Percentiles rank a stretch among this genome's conserved stretches.
Evolutionary conservation across 495 filamentous ascomycete genomes (phyloP).

Genomic region (Lasiosphaeria miniovina): DNA sequence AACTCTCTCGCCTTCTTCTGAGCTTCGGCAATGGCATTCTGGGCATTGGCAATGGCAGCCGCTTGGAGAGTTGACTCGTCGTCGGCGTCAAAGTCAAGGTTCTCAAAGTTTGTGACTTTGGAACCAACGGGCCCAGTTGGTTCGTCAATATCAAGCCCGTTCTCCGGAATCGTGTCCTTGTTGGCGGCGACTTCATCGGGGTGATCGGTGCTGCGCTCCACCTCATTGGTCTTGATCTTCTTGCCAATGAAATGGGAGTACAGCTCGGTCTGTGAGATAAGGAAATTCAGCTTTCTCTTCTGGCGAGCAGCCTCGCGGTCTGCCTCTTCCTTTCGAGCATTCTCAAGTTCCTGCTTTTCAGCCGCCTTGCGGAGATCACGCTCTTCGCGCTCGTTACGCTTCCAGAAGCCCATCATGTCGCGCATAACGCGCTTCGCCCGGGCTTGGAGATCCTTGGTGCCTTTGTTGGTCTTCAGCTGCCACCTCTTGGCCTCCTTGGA

Average conservation of each 20-base stretch:
- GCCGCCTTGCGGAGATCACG: slow-evolving; percentile 89
- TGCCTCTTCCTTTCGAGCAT: slow-evolving; percentile 92
- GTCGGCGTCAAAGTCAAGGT: slow-evolving; percentile 92
- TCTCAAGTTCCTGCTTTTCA: slow-evolving; percentile 94
- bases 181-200: slow-evolving; percentile 56
- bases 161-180: slow-evolving; percentile 42
- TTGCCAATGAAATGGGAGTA: slow-evolving; percentile 99
- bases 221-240: slow-evolving; percentile 95
- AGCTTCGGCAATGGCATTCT: slow-evolving; percentile 92
- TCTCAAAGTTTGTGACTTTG: slow-evolving; percentile 89
- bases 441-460: slow-evolving; percentile 94
- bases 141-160: slow-evolving; percentile 54
- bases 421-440: slow-evolving; percentile 97
- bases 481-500: slow-evolving; percentile 96
- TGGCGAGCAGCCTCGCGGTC: slow-evolving; percentile 96
- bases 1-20: slow-evolving; percentile 91
- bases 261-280: slow-evolving; percentile 97
- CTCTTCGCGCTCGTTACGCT: slow-evolving; percentile 96
- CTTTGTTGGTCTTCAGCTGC: slow-evolving; percentile 98
- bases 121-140: slow-evolving; percentile 53
- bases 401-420: slow-evolving; percentile 99
- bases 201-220: slow-evolving; percentile 82
- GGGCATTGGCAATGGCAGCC: slow-evolving; percentile 92
- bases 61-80: slow-evolving; percentile 78
- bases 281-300: slow-evolving; percentile 97